phyloP scores from a whole-genome alignment of 2,329 filamentous ascomycete species.

The Xylaria sp. region DNA sequence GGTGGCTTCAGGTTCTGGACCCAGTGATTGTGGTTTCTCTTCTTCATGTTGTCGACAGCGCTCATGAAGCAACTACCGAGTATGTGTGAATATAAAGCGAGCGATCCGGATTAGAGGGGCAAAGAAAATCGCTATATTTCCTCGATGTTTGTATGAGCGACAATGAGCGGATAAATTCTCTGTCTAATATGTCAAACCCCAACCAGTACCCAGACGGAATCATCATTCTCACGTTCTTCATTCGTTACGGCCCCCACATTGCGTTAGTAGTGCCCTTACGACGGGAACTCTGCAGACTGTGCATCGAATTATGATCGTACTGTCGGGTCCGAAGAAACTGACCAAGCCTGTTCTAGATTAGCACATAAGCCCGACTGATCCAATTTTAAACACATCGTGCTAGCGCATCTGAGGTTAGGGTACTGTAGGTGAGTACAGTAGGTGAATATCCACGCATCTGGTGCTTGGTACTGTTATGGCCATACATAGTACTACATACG shows the following conservation, averaged over 20 bases:
- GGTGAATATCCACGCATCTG: conserved; percentile 1
- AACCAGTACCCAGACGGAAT: neutral
- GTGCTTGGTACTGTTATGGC: neutral
- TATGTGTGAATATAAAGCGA: neutral
- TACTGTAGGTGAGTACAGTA: too few species aligned
- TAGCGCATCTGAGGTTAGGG: neutral
- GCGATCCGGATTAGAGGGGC: too few species aligned
- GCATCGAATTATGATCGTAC: neutral
- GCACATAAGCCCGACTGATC: neutral
- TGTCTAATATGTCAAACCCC: neutral
- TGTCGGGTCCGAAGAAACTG: neutral
- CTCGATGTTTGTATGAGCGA: neutral
- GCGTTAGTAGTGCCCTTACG: neutral
- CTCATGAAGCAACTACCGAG: neutral
- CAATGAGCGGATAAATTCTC: neutral
- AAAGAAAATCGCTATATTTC: neutral
- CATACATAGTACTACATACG: too few species aligned
- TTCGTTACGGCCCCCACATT: conserved; percentile 11
- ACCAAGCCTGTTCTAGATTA: conserved; percentile 28
- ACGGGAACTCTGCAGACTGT: conserved; percentile 4
- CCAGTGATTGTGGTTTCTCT: neutral
- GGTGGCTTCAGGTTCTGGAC: neutral
- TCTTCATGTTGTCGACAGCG: neutral
- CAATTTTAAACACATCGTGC: conserved; percentile 22
- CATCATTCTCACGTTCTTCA: conserved; percentile 28